Evolutionary conservation across 2,329 filamentous ascomycete genomes (phyloP), one percentile per base, ranked within the genome.

Genomic region (Talaromyces marneffei): DNA sequence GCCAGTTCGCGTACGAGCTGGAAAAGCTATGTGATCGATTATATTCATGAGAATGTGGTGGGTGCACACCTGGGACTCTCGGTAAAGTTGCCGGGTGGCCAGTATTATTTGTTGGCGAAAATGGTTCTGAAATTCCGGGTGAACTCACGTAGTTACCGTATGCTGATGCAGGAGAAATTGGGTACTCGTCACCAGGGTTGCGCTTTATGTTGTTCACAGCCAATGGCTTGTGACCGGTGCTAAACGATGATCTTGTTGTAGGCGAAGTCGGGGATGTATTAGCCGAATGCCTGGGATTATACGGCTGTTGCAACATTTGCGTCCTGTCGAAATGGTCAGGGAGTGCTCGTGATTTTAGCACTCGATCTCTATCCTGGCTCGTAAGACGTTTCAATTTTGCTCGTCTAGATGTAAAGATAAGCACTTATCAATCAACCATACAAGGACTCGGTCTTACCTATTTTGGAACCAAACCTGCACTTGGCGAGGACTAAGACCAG

Each of bases 401-500:
- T 69, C 84, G 75, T 72, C 84, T 86, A 59, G 18, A 60, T 6
- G 9, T 3, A 9, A 48, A 8, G 16, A 12, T 62, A 27, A 57
- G 61, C 29, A 42, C 31, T 6, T 33, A 25, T 58, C 57, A 29
- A 5, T 20, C 23, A n/a, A n/a, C n/a, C 14, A 7, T 16, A 25
- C 8, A 37, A 39, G 62, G 42, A 3, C 10, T 10, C 25, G 4
- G 37, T 25, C 82, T 68, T 83, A 96, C 92, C 92, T 86, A 77
- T 97, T 97, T 76, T 97, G 92, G 77, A 97, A 97, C 93, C 92
- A 97, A 55, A 97, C 92, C 75, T 97, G 92, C 25, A 97, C 93
- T 73, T 97, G 92, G 64, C 92, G 86, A 39, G 92, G 91, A 69
- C 90, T 96, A 54, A 97, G 78, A 0, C 92, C 93, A 33, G 93